Evolutionary conservation across 1,284 basidiomycete genomes (phyloP), one percentile per base, ranked within the genome.

Genomic region (Cutaneotrichosporon cutaneum): DNA sequence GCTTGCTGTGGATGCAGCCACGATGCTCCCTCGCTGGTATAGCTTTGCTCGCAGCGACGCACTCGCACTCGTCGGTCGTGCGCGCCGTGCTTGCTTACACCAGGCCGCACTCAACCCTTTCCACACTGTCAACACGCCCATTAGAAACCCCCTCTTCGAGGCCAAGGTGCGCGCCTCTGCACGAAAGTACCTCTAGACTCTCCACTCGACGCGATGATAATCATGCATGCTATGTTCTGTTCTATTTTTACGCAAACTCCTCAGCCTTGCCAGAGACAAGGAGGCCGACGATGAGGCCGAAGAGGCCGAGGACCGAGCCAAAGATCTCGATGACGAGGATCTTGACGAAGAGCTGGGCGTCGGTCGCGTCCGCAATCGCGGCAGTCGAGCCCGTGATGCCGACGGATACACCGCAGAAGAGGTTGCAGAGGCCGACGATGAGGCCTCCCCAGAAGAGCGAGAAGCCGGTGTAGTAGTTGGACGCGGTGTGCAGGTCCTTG

Each of bases 301-400:
- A 95, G 53, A 95, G 82, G 30, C 92, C 93, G 75, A 95, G 81
- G 66, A 94, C 91, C 70, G 90, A 93, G 62, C 92, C 92, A 75
- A 96, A 96, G 59, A 96, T 93, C 77, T 96, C 94, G 1, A 95
- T 89, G 61, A 97, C 88, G 61, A 96, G 86, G 65, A 96, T 91
- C 81, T 94, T 95, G 77, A 96, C 92, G 72, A 97, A 96, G 32
- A 96, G 79, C 59, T 88, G 86, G 6, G 93, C 92, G 79, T 97
- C 93, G 18, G 94, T 90, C 22, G 94, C 94, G 74, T 97, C 94
- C 16, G 90, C 87, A 50, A 96, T 82, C 0, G 94, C 94, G 14
- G 93, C 93, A 18, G 91, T 95, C 2, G 92, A 90, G 3, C 94
- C 94, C 2, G 90, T 92, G 70, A 96, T 85, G 30, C 94, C 94